Base-by-base conservation (phyloP, 805 yeast genomes). In the Ogataea pignaliae region DNA sequence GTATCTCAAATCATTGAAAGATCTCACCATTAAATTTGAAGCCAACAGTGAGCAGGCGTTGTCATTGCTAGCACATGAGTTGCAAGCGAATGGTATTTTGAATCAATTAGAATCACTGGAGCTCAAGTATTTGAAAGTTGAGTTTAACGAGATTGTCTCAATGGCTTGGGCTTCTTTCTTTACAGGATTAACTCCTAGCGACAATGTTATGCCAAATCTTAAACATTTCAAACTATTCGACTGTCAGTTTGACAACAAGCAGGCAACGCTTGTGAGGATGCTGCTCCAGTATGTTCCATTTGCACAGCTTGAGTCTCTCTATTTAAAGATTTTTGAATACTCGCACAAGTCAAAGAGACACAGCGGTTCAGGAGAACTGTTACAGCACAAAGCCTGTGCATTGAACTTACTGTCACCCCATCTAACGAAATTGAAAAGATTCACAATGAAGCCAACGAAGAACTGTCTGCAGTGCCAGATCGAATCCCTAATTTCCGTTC, bases 91-190 rank as follows among this genome's bases (percentile, higher is more conserved):
- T 14, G 42, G 47, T 2, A 35, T 40, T n/a, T 31, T 52, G 8
- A 10, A 28, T 10, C 33, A 42, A 10, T 41, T 60, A 21, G 29
- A 45, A 28, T 37, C 43, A 9, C 42, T 60, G 13, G 50, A 48
- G 33, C 21, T 60, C 18, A 50, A 48, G 8, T 54, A 49, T 34
- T 43, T 51, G 11, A 52, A 45, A 38, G 43, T 44, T 3, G 64
- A 54, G 26, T 59, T 58, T 34, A 60, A 60, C 37, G 59, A 58
- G 39, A 10, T 41, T 2, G 39, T 53, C 7, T 43, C 46, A 2
- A 54, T 56, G 10, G 50, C 61, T 12, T 61, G 66, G 66, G 47
- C 48, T 32, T 42, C 61, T n/a, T 57, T 61, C 29, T 61, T 61
- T 41, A 40, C 44, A 8, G 36, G 35, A 3, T 39, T 51, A n/a